Conservation (phyloP, 179 eudicot genomes). For the Gypsophila paniculata region DNA sequence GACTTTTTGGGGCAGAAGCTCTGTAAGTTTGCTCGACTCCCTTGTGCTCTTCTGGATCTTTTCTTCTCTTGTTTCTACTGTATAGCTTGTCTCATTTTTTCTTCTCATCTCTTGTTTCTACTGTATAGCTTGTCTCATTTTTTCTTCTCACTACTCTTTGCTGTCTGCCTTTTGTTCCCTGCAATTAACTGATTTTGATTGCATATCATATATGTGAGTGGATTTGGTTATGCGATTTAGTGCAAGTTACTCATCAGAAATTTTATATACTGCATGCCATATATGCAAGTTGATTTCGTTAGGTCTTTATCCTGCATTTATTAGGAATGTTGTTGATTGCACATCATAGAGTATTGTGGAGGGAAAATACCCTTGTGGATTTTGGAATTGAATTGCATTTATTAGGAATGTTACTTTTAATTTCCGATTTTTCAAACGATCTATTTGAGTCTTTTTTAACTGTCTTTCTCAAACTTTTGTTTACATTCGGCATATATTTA, state of each 20-base stretch:
- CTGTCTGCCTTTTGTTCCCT: not conserved
- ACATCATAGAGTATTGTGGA: not conserved
- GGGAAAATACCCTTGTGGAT: not conserved
- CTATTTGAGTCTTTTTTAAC: too few species aligned
- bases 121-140: not conserved
- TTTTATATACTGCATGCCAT: not conserved
- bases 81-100: not conserved
- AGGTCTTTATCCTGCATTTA: not conserved
- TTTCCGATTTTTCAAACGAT: too few species aligned
- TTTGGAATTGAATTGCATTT: not conserved
- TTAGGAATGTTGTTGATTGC: not conserved
- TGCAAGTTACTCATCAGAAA: not conserved
- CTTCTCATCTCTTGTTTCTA: not conserved
- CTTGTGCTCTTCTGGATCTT: not conserved
- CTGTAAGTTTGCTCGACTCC: constrained; percentile 43
- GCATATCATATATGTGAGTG: not conserved
- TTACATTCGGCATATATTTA: too few species aligned
- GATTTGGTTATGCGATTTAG: constrained; percentile 3
- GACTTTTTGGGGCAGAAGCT: constrained; percentile 72
- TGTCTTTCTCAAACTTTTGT: too few species aligned
- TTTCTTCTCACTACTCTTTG: not conserved
- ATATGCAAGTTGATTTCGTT: not conserved
- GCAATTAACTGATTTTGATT: not conserved
- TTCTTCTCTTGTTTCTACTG: not conserved
- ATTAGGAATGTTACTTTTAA: too few species aligned